Evolutionary conservation across 2,329 filamentous ascomycete species (phyloP), one percentile per base, ranked within the genome.

Genomic region (Microdochium bolleyi): DNA sequence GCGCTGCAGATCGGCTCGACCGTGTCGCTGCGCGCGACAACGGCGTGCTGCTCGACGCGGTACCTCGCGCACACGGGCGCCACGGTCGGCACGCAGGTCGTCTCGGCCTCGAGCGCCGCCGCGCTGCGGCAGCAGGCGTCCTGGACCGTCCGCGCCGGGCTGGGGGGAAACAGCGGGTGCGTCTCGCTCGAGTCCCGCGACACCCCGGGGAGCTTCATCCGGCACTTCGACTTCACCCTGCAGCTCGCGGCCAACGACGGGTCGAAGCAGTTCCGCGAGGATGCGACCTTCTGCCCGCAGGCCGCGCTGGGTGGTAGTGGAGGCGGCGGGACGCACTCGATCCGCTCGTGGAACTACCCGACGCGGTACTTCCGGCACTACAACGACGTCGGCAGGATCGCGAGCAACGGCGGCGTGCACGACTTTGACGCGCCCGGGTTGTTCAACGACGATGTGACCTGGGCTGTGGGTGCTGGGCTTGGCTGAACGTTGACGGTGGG

Each of bases 261-360:
- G 52, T 71, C 69, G 52, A 82, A 84, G 70, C 66, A 69, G 51
- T 83, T 85, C 66, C 37, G 67, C 3, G 81, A 85, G 58, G 82
- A 85, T 49, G 80, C 82, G 8, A 85, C 83, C 0, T 85, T 85
- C 65, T 85, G 83, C 61, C 70, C 79, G 0, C 71, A 77, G 62
- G 54, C 72, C 1, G 76, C 75, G 0, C 65, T 85, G 22, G n/a
- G 37, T 5, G 16, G 37, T 19, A 78, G 64, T 56, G 77, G 78
- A 3, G 61, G 71, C 46, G 80, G 77, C 7, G 75, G 55, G n/a
- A n/a, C n/a, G n/a, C n/a, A n/a, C 56, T 74, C 80, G 0, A 70
- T 85, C 30, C 71, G 78, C 3, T 70, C 80, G 1, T 85, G 82
- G 82, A 74, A 70, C 46, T 83, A 82, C 58, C 82, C 83, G 0